Evolutionary conservation across 1,139 yeast species (phyloP).

Genomic region (Blastobotrys buckinghamii): DNA sequence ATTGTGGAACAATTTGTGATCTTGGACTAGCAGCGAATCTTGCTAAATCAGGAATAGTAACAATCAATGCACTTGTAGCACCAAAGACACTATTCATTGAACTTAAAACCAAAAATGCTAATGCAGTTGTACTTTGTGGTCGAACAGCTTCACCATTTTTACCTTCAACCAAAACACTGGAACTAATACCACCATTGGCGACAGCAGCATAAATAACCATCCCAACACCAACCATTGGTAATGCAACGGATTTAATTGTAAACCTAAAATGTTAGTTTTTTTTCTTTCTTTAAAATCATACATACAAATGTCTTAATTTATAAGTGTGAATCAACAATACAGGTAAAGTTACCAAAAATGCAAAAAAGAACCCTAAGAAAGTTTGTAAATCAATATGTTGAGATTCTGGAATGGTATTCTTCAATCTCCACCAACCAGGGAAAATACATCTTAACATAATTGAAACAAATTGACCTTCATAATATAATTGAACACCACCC

Average conservation of each 20-base stretch:
- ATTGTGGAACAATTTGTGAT: conserved; percentile 29
- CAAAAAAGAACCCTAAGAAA: conserved; percentile 59
- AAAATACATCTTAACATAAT: conserved; percentile 63
- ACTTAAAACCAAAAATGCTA: conserved; percentile 19
- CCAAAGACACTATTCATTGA: conserved; percentile 29
- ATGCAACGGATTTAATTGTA: conserved; percentile 60
- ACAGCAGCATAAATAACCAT: conserved; percentile 28
- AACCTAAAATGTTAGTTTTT: conserved; percentile 30
- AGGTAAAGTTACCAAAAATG: conserved; percentile 65
- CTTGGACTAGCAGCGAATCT: conserved; percentile 30
- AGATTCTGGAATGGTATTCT: conserved; percentile 42
- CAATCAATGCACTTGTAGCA: conserved; percentile 33
- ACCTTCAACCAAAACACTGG: conserved; percentile 13
- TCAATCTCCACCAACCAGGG: conserved; percentile 52
- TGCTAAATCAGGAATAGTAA: conserved; percentile 35
- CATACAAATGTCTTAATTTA: conserved; percentile 53
- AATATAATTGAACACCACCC: conserved; percentile 30
- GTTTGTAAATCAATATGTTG: conserved; percentile 25
- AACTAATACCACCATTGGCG: conserved; percentile 29
- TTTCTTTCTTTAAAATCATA: neutral
- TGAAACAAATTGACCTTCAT: conserved; percentile 39
- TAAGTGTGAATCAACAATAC: conserved; percentile 70
- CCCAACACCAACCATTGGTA: conserved; percentile 62
- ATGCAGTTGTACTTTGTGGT: conserved; percentile 14
- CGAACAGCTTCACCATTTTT: conserved; percentile 12